Conservation (phyloP, 2,329 filamentous ascomycete genomes). For the Fonsecaea pedrosoi region DNA sequence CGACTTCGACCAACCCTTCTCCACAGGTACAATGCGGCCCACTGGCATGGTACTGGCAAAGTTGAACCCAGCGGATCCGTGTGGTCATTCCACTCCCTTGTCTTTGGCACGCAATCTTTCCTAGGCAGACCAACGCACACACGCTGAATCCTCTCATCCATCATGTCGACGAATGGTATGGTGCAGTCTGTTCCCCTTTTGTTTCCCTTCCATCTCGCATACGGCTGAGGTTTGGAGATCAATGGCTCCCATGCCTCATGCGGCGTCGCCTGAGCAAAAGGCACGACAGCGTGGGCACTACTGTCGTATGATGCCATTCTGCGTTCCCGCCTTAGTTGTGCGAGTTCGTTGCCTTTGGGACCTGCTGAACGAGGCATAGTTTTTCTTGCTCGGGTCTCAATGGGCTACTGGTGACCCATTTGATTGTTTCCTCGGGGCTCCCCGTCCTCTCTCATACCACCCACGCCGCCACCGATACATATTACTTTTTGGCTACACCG, state of each 20-base stretch:
- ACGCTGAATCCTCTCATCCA: neutral
- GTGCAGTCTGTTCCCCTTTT: conserved; percentile 6
- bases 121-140: neutral
- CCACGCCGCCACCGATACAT: conserved; percentile 7
- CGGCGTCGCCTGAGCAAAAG: conserved; percentile 6
- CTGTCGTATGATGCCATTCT: conserved; percentile 22
- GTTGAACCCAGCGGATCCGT: conserved; percentile 7
- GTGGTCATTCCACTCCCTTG: neutral
- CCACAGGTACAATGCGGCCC: conserved; percentile 13
- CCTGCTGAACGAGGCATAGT: conserved; percentile 13
- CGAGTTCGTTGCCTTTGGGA: conserved; percentile 3
- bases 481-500: conserved; percentile 6
- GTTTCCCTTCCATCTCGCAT: conserved; percentile 9
- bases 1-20: conserved; percentile 11
- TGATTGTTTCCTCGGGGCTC: conserved; percentile 11
- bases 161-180: conserved; percentile 10
- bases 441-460: conserved; percentile 20
- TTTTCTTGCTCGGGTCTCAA: conserved; percentile 4
- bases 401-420: conserved; percentile 2
- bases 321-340: conserved; percentile 13
- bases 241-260: conserved; percentile 10
- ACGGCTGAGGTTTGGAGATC: conserved; percentile 13
- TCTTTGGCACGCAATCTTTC: conserved; percentile 18
- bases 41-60: conserved; percentile 10
- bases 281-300: conserved; percentile 14